These are phyloP conservation scores for Exophiala phaeomuriformis DNA, from an alignment of 2,329 filamentous ascomycete species.

Conservation along the genomic window DNA sequence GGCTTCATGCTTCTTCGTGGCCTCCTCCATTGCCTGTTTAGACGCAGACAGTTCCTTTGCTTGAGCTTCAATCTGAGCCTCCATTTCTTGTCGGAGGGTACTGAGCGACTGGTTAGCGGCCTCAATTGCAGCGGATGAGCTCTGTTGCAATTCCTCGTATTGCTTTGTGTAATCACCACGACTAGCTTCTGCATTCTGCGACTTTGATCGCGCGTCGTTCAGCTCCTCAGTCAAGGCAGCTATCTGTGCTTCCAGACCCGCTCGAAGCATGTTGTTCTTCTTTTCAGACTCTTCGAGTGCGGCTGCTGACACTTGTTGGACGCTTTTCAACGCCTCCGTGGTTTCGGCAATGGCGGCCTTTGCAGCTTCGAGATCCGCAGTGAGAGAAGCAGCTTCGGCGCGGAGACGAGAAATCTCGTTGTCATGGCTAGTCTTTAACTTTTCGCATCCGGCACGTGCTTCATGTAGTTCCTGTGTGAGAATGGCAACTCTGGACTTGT, in stretches of 20 bases:
- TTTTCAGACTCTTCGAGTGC: constrained; percentile 19
- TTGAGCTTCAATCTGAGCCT: constrained; percentile 18
- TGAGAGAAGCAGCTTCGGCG: constrained; percentile 11
- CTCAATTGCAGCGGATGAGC: constrained; percentile 14
- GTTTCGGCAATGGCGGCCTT: constrained; percentile 18
- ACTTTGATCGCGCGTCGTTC: constrained; percentile 55
- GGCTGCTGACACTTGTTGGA: constrained; percentile 15
- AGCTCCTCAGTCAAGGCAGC: constrained; percentile 62
- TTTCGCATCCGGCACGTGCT: constrained; percentile 13
- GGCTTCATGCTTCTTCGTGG: constrained; percentile 11
- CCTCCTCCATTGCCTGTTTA: constrained; percentile 9
- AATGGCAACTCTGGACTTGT: constrained; percentile 21
- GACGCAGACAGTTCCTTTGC: constrained; percentile 9
- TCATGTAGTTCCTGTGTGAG: constrained; percentile 19
- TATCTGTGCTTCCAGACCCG: constrained; percentile 65
- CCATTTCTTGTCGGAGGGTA: constrained; percentile 3
- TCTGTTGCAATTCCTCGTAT: constrained; percentile 16
- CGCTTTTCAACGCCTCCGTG: constrained; percentile 14
- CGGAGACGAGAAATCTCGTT: constrained; percentile 14
- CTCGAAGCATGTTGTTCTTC: constrained; percentile 14
- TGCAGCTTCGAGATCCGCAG: constrained; percentile 18
- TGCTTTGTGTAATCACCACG: constrained; percentile 15
- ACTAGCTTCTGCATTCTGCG: constrained; percentile 12
- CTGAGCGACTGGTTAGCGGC: constrained; percentile 14
- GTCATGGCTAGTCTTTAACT: constrained; percentile 14